Percentiles rank a stretch among this genome's conserved stretches.
Evolutionary conservation across 2,329 filamentous ascomycete species (phyloP).

Genomic region (Aspergillus viridinutans): DNA sequence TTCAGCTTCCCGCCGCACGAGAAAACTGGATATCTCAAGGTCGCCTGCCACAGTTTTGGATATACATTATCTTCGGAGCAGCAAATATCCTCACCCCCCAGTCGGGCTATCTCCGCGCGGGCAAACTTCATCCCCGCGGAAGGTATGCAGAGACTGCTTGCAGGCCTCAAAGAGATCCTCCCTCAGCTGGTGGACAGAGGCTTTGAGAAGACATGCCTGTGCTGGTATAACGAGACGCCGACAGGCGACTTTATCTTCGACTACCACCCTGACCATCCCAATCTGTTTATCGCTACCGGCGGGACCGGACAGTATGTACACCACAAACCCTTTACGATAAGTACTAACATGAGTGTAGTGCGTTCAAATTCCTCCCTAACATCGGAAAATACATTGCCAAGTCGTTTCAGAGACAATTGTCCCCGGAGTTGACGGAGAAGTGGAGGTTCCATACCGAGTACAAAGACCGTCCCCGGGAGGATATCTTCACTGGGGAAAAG

Average conservation of each 20-base stretch:
- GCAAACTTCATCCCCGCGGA: slow-evolving; percentile 42
- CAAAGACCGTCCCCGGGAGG: slow-evolving; percentile 10
- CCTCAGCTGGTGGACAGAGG: slow-evolving; percentile 55
- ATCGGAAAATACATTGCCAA: slow-evolving; percentile 60
- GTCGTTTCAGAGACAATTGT: slow-evolving; percentile 45
- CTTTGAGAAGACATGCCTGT: slow-evolving; percentile 57
- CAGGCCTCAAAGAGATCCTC: slow-evolving; percentile 55
- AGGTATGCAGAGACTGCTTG: slow-evolving; percentile 54
- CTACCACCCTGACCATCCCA: slow-evolving; percentile 56
- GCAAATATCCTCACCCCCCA: slow-evolving; percentile 19
- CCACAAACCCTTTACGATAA: too few relatives aligned
- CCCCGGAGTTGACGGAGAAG: slow-evolving; percentile 55
- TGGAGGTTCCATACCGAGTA: slow-evolving; percentile 43
- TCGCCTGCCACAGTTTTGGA: slow-evolving; percentile 64
- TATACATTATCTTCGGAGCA: slow-evolving; percentile 39
- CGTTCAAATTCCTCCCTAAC: slow-evolving; percentile 60
- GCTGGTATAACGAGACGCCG: slow-evolving; percentile 69
- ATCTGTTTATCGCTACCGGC: slow-evolving; percentile 26
- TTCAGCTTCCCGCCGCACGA: slow-evolving; percentile 46
- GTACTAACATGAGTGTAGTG: slow-evolving; percentile 29
- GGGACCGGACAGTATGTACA: slow-evolving; percentile 26
- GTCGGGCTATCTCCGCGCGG: slow-evolving; percentile 15
- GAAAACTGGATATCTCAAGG: slow-evolving; percentile 48
- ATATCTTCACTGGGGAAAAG: slow-evolving; percentile 7
- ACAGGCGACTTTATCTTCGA: slow-evolving; percentile 65